These are phyloP conservation scores for Cochlearia excelsa DNA, from an alignment of 345 rosid species.

Conservation along the genomic window DNA sequence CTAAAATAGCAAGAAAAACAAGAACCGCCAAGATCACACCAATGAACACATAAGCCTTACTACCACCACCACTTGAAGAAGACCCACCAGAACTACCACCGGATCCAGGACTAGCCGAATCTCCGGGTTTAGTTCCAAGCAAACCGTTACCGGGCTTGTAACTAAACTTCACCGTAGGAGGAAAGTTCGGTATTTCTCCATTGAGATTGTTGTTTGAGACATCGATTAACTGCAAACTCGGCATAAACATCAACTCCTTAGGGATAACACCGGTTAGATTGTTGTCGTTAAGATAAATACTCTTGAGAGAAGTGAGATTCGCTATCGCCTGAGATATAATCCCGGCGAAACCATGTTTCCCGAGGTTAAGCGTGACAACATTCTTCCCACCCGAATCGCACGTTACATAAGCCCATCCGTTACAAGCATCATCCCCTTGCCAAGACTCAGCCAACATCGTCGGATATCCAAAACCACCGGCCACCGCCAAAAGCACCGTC, in stretches of 20 bases:
- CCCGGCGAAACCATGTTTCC: slow-evolving; percentile 49
- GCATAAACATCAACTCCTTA: slow-evolving; percentile 46
- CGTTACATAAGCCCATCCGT: slow-evolving; percentile 48
- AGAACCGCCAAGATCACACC: slow-evolving; percentile 46
- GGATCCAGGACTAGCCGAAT: slow-evolving; percentile 25
- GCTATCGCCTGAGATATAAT: slow-evolving; percentile 58
- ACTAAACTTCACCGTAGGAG: slow-evolving; percentile 40
- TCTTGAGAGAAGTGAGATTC: slow-evolving; percentile 52
- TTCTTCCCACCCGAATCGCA: slow-evolving; percentile 44
- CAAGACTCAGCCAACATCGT: slow-evolving; percentile 54
- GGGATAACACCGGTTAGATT: slow-evolving; percentile 63
- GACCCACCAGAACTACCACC: slow-evolving; percentile 32
- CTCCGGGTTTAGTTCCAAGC: slow-evolving; percentile 42
- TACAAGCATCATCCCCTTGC: slow-evolving; percentile 71
- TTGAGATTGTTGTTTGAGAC: slow-evolving; percentile 72
- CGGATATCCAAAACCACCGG: slow-evolving; percentile 66
- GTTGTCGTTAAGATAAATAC: slow-evolving; percentile 54
- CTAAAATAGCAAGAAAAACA: slow-evolving; percentile 41
- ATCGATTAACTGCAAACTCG: slow-evolving; percentile 48
- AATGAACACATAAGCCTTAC: slow-evolving; percentile 47
- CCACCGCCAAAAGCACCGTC: slow-evolving; percentile 52
- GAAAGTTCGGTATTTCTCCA: slow-evolving; percentile 49
- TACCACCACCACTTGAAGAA: slow-evolving; percentile 24
- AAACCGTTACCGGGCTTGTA: slow-evolving; percentile 48
- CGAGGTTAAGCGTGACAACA: slow-evolving; percentile 47